A percentile compares a stretch with the other conserved stretches of the same genome.
Evolutionary conservation across 1,284 basidiomycete genomes (phyloP).

Genomic region (Cystobasidiaceae sp.): DNA sequence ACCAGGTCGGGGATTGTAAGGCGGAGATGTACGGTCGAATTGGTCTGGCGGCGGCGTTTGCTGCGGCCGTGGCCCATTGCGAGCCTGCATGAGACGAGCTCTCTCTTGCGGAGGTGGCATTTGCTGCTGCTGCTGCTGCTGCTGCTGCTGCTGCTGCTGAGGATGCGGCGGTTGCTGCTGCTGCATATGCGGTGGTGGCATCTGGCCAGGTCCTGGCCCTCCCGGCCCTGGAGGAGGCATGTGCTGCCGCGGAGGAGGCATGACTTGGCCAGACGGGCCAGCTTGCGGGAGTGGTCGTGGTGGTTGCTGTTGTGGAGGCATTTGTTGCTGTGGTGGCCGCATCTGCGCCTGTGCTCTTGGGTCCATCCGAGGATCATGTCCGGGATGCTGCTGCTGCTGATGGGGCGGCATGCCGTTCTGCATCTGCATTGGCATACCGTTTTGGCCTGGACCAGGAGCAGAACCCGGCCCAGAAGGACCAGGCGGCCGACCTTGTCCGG

Average conservation of each 20-base stretch:
- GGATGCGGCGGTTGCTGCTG: background rate
- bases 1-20: constrained; percentile 13
- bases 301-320: constrained; percentile 9
- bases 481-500: too few relatives aligned
- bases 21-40: background rate
- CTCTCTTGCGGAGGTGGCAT: background rate
- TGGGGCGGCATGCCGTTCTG: too few relatives aligned
- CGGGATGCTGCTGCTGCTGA: too few relatives aligned
- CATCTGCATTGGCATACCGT: too few relatives aligned
- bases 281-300: background rate
- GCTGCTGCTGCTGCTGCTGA: constrained; percentile 11
- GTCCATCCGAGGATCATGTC: too few relatives aligned
- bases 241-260: constrained; percentile 4
- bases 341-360: background rate
- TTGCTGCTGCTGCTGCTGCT: background rate
- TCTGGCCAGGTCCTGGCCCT: too few relatives aligned
- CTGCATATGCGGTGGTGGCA: background rate
- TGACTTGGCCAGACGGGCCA: background rate
- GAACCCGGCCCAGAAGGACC: too few relatives aligned
- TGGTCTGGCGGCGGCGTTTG: background rate
- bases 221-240: background rate
- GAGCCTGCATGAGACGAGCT: background rate
- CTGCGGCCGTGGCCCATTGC: constrained; percentile 20
- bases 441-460: too few relatives aligned
- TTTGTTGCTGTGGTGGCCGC: background rate